Conservation (phyloP, 2,329 filamentous ascomycete species). For the Sporothrix sp. region DNA sequence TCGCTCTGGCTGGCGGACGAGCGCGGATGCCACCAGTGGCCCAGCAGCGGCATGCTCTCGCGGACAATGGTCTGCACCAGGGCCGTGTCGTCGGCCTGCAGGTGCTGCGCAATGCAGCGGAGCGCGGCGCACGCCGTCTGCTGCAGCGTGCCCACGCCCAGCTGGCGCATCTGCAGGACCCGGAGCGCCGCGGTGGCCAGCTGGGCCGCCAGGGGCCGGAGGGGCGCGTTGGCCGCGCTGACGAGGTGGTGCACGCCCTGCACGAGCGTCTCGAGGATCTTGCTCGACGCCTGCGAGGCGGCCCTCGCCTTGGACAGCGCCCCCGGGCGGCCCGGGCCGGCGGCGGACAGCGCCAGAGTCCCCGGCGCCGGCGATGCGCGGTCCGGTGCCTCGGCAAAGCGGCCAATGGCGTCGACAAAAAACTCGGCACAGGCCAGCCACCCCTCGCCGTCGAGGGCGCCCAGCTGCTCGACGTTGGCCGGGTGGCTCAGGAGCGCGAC, state of each 20-base stretch:
- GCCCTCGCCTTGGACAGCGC: constrained; percentile 19
- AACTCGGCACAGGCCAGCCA: constrained; percentile 67
- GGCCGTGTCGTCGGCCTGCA: constrained; percentile 57
- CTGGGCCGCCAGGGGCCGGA: constrained; percentile 44
- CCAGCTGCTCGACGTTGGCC: constrained; percentile 72
- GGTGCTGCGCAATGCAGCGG: constrained; percentile 57
- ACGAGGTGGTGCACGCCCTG: constrained; percentile 57
- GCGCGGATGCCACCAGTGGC: constrained; percentile 65
- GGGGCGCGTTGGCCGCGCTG: constrained; percentile 56
- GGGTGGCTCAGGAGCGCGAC: constrained; percentile 59
- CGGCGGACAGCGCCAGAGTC: constrained; percentile 21
- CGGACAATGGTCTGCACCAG: constrained; percentile 51
- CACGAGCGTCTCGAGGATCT: constrained; percentile 45
- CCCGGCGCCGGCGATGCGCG: constrained; percentile 38
- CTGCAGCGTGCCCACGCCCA: constrained; percentile 54
- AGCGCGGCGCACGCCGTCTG: constrained; percentile 66
- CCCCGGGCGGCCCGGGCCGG: constrained; percentile 25
- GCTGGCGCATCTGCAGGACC: constrained; percentile 50
- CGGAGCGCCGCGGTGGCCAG: constrained; percentile 48
- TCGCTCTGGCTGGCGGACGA: constrained; percentile 47
- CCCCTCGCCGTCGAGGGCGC: constrained; percentile 41
- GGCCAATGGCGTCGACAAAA: constrained; percentile 52
- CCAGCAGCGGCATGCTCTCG: constrained; percentile 60
- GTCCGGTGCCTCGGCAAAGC: constrained; percentile 36
- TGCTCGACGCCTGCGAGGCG: constrained; percentile 24